Evolutionary conservation across 2,329 filamentous ascomycete genomes (phyloP).

Genomic region (Cercospora sp.): DNA sequence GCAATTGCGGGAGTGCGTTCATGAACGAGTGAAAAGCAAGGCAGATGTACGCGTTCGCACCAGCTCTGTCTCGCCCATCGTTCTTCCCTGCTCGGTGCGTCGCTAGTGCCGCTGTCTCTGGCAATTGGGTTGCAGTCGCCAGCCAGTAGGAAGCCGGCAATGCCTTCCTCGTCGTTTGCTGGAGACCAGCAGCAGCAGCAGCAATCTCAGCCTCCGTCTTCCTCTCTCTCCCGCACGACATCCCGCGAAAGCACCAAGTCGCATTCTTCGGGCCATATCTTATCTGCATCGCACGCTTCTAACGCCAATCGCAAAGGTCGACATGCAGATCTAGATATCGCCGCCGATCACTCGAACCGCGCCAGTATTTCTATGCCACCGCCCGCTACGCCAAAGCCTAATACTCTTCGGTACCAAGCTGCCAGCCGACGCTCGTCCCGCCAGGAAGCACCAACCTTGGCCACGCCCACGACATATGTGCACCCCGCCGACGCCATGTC

Average conservation of each 20-base stretch:
- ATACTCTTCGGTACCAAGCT: conserved; percentile 27
- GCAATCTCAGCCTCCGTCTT: not conserved
- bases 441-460: conserved; percentile 13
- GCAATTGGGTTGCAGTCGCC: not conserved
- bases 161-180: conserved; percentile 12
- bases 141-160: conserved; percentile 9
- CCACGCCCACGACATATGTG: not conserved
- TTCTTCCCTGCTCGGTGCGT: conserved; percentile 11
- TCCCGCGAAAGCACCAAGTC: conserved; percentile 26
- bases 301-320: conserved; percentile 55
- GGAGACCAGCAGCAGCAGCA: conserved; percentile 27
- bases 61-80: conserved; percentile 4
- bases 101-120: conserved; percentile 3
- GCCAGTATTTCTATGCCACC: conserved; percentile 67
- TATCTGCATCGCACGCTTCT: conserved; percentile 45
- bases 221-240: conserved; percentile 16
- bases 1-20: not conserved
- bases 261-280: conserved; percentile 41
- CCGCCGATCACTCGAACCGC: conserved; percentile 58
- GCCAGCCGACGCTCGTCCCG: conserved; percentile 25
- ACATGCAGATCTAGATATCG: conserved; percentile 61
- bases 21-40: conserved; percentile 6
- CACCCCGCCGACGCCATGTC: conserved; percentile 6
- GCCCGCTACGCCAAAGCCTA: conserved; percentile 39
- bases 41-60: not conserved